Conservation (phyloP, 345 rosid species). For the Pistacia integerrima region DNA sequence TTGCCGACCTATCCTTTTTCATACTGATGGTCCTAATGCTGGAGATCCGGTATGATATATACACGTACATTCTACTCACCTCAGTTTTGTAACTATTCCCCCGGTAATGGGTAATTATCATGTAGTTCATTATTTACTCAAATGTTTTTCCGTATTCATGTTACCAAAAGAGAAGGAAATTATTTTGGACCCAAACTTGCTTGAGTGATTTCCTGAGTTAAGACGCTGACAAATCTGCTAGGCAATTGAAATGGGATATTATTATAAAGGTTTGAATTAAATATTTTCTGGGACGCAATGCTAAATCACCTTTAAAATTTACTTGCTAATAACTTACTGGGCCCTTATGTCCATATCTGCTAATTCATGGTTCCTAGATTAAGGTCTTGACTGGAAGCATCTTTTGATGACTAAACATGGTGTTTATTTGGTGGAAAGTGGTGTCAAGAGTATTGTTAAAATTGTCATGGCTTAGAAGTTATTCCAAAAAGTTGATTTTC, state of each 20-base stretch:
- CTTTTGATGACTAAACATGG: neutral
- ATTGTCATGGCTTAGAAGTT: neutral
- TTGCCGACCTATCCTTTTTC: conserved; percentile 86
- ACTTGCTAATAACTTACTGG: neutral
- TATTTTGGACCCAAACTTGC: neutral
- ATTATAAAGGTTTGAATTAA: neutral
- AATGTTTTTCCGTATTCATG: neutral
- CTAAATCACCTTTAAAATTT: neutral
- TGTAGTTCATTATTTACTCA: neutral
- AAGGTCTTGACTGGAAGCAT: neutral
- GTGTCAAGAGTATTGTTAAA: neutral
- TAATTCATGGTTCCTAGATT: neutral
- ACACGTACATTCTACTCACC: conserved; percentile 7
- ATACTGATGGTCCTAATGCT: conserved; percentile 86
- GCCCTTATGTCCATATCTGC: neutral
- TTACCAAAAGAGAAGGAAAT: neutral
- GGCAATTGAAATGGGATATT: neutral
- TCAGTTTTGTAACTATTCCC: neutral
- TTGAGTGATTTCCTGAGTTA: neutral
- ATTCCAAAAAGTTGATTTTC: too few species aligned
- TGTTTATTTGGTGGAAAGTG: neutral
- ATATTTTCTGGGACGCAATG: neutral
- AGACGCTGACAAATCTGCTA: neutral
- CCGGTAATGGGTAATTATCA: neutral
- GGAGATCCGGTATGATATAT: conserved; percentile 68